Conservation (phyloP, 352 stramenopile genomes). For the Phytopythium delawarense region DNA sequence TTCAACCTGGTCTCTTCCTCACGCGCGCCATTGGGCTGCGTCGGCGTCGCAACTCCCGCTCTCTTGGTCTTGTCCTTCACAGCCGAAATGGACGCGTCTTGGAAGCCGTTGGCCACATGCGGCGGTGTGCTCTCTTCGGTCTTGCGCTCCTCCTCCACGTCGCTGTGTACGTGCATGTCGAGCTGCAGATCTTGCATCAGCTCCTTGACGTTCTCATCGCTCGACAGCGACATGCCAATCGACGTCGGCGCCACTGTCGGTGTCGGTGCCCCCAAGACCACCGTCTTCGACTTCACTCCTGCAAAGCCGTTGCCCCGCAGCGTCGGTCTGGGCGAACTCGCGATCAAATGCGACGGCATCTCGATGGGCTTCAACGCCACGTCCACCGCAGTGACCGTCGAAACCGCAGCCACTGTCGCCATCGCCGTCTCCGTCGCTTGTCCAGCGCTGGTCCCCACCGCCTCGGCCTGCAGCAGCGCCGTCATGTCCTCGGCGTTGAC, state of each 20-base stretch:
- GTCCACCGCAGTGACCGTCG: conserved; percentile 11
- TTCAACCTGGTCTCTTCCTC: not conserved
- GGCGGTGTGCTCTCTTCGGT: conserved; percentile 49
- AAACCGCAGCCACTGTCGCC: conserved; percentile 6
- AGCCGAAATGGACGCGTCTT: not conserved
- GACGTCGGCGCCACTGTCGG: conserved; percentile 6
- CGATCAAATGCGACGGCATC: conserved; percentile 27
- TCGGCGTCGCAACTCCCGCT: not conserved
- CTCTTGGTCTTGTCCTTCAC: not conserved
- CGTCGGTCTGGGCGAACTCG: conserved; percentile 12
- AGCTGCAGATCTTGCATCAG: conserved; percentile 53
- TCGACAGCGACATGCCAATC: conserved; percentile 18
- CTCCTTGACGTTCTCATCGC: conserved; percentile 35
- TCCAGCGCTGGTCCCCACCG: conserved; percentile 1
- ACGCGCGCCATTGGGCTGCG: not conserved
- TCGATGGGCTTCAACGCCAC: conserved; percentile 20
- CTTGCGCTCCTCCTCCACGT: conserved; percentile 35
- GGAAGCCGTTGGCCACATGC: conserved; percentile 19
- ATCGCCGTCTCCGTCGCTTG: not conserved
- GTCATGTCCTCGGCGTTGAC: conserved; percentile 53
- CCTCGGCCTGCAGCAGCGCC: conserved; percentile 39
- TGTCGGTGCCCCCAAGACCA: not conserved
- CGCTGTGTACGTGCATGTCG: conserved; percentile 17
- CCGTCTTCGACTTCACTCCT: too few relatives aligned
- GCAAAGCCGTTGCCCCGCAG: not conserved